Evolutionary conservation across 352 stramenopile genomes (phyloP).

Genomic region (Sclerospora graminicola): DNA sequence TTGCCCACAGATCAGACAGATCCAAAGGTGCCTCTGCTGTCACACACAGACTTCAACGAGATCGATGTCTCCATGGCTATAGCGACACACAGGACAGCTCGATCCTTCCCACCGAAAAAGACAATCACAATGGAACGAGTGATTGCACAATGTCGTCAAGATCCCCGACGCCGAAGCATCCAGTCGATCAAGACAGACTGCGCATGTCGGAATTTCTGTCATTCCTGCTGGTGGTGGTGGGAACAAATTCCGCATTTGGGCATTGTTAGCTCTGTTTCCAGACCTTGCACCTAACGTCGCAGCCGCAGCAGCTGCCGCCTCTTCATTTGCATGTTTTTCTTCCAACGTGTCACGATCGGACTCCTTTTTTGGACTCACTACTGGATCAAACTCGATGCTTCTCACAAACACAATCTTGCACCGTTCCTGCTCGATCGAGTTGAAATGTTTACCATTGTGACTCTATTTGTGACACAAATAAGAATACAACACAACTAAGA

Average conservation of each 20-base stretch:
- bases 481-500: not conserved
- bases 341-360: constrained; percentile 13
- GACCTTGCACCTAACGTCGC: constrained; percentile 5
- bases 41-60: constrained; percentile 91
- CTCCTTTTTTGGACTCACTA: constrained; percentile 17
- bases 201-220: constrained; percentile 86
- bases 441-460: constrained; percentile 88
- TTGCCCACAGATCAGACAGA: constrained; percentile 94
- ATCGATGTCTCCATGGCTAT: constrained; percentile 91
- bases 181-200: constrained; percentile 87
- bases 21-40: constrained; percentile 93
- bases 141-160: constrained; percentile 96
- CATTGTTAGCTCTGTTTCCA: constrained; percentile 17
- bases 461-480: constrained; percentile 19
- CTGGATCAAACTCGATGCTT: constrained; percentile 76
- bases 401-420: constrained; percentile 88
- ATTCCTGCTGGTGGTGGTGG: constrained; percentile 53
- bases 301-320: not conserved
- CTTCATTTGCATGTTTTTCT: constrained; percentile 14
- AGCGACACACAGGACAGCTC: constrained; percentile 94
- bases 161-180: constrained; percentile 83
- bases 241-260: constrained; percentile 36
- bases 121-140: constrained; percentile 97
- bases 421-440: constrained; percentile 85
- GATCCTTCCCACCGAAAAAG: constrained; percentile 91